Evolutionary conservation across 495 filamentous ascomycete genomes (phyloP), one percentile per base, ranked within the genome.

Genomic region (Lineolata rhizophorae): DNA sequence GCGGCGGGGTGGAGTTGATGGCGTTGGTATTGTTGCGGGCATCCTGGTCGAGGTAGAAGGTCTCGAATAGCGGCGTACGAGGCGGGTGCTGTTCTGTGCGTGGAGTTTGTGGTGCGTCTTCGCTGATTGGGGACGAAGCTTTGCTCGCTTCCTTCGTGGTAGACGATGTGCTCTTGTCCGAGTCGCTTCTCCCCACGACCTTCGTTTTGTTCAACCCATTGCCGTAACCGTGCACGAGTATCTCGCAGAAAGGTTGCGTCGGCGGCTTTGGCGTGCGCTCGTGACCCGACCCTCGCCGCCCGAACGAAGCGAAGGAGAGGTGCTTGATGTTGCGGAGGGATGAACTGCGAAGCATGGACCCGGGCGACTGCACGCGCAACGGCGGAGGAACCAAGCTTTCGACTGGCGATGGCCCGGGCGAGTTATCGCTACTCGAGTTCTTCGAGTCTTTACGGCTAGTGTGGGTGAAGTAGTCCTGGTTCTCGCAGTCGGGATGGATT

Each of bases 401-500:
- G 25, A 38, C 35, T 1, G 36, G 40, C 2, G 36, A 17, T 14
- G 34, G 39, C n/a, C n/a, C n/a, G n/a, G n/a, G n/a, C n/a, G n/a
- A n/a, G n/a, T n/a, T n/a, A 15, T 26, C 33, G 35, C 20, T 32
- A 35, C 16, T 38, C 19, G 32, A 18, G 25, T 37, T 45, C 18
- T 34, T 40, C 18, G 42, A 35, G n/a, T 41, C 36, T n/a, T n/a
- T n/a, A n/a, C n/a, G n/a, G n/a, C n/a, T n/a, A n/a, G n/a, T n/a
- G n/a, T n/a, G n/a, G n/a, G n/a, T n/a, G 30, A 52, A 54, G 36
- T 46, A 52, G 11, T 45, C 50, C 11, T 47, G 38, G n/a, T 37
- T 49, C 27, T 52, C 46, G 39, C 53, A 56, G 30, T 54, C 51
- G 8, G 51, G 53, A 24, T 49, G 45, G 12, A 53, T 53, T 9